Evolutionary conservation across 768 basidiomycete genomes (phyloP), one percentile per base, ranked within the genome.

Genomic region (Amanita jacksonii): DNA sequence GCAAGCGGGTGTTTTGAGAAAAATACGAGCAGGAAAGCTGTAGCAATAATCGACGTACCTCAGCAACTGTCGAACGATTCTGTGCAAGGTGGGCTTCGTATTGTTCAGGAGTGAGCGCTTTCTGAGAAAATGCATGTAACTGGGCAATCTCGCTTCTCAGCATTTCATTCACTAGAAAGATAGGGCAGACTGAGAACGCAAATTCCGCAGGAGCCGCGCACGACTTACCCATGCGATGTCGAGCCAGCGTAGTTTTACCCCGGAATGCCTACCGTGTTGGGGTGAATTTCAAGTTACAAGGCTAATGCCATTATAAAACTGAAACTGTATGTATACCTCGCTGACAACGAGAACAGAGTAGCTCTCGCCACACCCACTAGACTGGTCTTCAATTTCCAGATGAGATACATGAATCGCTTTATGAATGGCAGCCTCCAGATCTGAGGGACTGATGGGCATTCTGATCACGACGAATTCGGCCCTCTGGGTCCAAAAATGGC

Each of bases 81-180:
- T 70, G 71, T 12, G 65, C 64, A 43, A 70, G 54, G 16, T 72
- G 58, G 1, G 65, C 69, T 41, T 78, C 67, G 55, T 76, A 85
- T 58, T 86, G 81, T 50, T 72, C 69, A 4, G 76, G 80, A 3
- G 84, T 85, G 46, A 77, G 75, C 0, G 83, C 79, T 77, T 81
- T 85, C 84, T 86, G 87, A 10, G 87, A 87, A 61, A 91, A 91
- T 4, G 88, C 87, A 53, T 91, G 87, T 73, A 91, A 80, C 45
- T 81, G 75, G 0, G 81, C 67, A 45, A 91, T 88, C 52, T 88
- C 69, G 2, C 63, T 64, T 63, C 85, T 89, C 54, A 91, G 57
- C 7, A 80, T 55, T 18, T 86, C 80, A 53, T 90, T 89, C 46
- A 91, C 87, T 90, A 41, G 18, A 40, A 32, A 37, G 44, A 8